These are phyloP conservation scores for Carex littledalei DNA, from an alignment of 176 grass and related monocot species.

Conservation along the genomic window DNA sequence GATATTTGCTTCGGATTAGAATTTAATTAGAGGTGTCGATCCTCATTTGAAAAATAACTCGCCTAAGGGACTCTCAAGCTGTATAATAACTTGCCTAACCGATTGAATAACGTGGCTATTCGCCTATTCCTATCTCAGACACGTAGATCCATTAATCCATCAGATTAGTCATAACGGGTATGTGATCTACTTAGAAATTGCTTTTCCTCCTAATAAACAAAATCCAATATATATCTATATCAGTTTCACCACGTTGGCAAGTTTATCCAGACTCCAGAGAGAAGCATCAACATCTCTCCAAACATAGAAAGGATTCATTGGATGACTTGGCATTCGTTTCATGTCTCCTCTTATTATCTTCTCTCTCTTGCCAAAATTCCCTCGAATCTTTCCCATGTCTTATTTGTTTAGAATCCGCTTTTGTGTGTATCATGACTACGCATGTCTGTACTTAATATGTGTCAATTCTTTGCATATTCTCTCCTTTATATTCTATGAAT, in stretches of 20 bases:
- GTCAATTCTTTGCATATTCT: background rate
- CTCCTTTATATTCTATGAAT: background rate
- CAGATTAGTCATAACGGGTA: too few species aligned
- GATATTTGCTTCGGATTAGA: too few species aligned
- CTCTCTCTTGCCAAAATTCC: background rate
- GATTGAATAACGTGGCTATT: too few species aligned
- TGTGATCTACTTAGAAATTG: too few species aligned
- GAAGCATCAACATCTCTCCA: background rate
- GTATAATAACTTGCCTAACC: too few species aligned
- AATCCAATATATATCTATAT: too few species aligned
- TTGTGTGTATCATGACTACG: conserved; percentile 2
- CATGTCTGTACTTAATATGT: background rate
- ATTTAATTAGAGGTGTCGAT: too few species aligned
- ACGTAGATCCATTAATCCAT: background rate
- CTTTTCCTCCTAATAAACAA: too few species aligned
- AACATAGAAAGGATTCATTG: background rate
- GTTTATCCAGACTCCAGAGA: background rate
- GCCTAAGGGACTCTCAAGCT: too few species aligned
- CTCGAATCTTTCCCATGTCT: background rate
- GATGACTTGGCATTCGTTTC: background rate
- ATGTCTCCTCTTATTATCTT: background rate
- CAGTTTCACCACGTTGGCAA: background rate
- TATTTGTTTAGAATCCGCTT: background rate
- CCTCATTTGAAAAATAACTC: too few species aligned
- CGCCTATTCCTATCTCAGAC: too few species aligned